Base-by-base conservation (phyloP, 1,139 yeast genomes). In the Pichia sp. region DNA sequence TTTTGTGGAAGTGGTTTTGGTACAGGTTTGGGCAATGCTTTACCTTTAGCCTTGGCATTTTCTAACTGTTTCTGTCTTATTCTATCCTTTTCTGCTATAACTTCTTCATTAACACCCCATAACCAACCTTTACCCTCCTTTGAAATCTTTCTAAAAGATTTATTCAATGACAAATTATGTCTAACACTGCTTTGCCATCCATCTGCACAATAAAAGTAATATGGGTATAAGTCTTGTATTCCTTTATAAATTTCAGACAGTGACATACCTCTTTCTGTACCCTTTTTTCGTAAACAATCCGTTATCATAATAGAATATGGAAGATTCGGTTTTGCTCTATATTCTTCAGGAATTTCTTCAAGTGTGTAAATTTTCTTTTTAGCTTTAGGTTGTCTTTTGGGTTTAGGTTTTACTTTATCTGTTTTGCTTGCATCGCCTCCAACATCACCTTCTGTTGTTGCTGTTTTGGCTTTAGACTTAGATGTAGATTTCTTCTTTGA, bases 171-270 rank as follows among this genome's bases (percentile, higher is more conserved):
- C 33, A 91, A 69, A 54, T 87, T 88, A 63, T 91, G 98, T 36
- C 93, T 74, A 14, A 91, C 94, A 1, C 94, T 77, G 56, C 86
- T 81, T 64, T 91, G 98, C 99, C 99, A 91, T 3, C 97, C 97
- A 60, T 88, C 95, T 1, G 94, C 88, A 56, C 96, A 88, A 63
- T 86, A 91, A 56, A 81, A 76, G 63, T 86, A 91, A 62, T 85
- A 91, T 2, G 97, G 98, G 60, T 84, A 89, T 10, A 83, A 64
- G 31, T 86, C 95, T 57, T 84, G 84, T 39, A 91, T 86, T 2
- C 88, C 86, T 42, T 83, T 85, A 59, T 86, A 82, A 34, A 91
- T 86, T 51, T 88, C 96, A 11, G 86, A 78, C 37, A 91, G 65
- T 1, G 95, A 82, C 74, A 87, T 75, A 15, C 95, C 96, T 35